Evolutionary conservation across 2,329 filamentous ascomycete genomes (phyloP).

Genomic region (Knoxdaviesia capensis): DNA sequence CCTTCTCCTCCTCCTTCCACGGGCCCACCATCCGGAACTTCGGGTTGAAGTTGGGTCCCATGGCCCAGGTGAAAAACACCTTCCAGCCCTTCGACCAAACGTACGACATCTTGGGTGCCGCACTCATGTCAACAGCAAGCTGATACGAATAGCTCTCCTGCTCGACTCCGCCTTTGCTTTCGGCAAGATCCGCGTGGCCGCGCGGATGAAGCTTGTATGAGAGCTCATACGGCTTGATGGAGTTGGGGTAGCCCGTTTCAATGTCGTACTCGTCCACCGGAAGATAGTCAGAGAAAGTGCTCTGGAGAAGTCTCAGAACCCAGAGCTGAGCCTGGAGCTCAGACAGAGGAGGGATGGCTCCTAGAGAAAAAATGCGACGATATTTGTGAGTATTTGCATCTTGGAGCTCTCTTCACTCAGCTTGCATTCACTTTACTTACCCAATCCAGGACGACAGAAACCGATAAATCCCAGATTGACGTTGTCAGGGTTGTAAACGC

Average conservation of each 20-base stretch:
- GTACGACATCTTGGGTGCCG: conserved; percentile 17
- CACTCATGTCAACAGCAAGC: conserved; percentile 23
- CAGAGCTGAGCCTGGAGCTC: conserved; percentile 28
- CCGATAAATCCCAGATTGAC: conserved; percentile 23
- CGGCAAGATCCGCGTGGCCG: conserved; percentile 13
- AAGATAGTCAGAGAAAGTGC: conserved; percentile 8
- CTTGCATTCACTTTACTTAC: conserved; percentile 7
- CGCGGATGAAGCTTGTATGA: conserved; percentile 19
- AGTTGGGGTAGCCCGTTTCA: conserved; percentile 5
- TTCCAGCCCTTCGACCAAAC: conserved; percentile 13
- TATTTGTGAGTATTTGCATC: not conserved
- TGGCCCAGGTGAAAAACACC: conserved; percentile 21
- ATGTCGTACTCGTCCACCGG: not conserved
- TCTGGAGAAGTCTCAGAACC: conserved; percentile 18
- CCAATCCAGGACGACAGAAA: conserved; percentile 23
- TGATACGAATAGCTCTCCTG: conserved; percentile 29
- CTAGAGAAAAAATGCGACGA: conserved; percentile 6
- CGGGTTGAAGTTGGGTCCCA: conserved; percentile 26
- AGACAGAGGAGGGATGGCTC: conserved; percentile 25
- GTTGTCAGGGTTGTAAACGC: conserved; percentile 24
- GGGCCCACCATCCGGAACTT: conserved; percentile 26
- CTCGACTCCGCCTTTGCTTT: conserved; percentile 21
- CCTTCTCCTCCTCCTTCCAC: conserved; percentile 17
- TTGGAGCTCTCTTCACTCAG: not conserved
- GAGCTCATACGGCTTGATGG: conserved; percentile 14